Evolutionary conservation across 768 basidiomycete genomes (phyloP), one percentile per base, ranked within the genome.

Genomic region (Leucocoprinus sp.): DNA sequence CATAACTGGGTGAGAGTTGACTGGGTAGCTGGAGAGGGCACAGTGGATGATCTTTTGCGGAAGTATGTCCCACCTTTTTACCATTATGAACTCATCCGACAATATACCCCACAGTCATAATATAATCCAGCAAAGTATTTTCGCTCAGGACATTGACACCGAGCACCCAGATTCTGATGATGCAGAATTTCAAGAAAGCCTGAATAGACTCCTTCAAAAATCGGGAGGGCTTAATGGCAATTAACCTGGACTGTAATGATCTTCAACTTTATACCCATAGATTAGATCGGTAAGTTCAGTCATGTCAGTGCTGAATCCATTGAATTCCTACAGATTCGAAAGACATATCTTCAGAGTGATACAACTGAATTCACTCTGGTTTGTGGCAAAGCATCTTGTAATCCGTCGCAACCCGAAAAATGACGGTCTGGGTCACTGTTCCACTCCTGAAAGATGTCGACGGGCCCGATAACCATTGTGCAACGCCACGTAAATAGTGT

Each of bases 1-100:
- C 76, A 87, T 54, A 86, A 85, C 39, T 91, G 88, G 88, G 83
- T 91, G 7, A 71, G 88, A 19, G 86, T 90, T 3, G 87, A 91
- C 59, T 90, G 86, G 88, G 86, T 87, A 59, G 84, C 82, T 0
- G 80, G 79, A 9, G 56, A 64, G 26, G 72, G 71, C n/a, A 83
- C 80, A 19, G 56, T 89, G 0, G 81, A 85, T 51, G 83, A 84
- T 35, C 63, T 85, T 5, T 67, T 89, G 12, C 68, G 72, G 54
- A 76, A 70, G 84, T 86, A 50, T 44, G 74, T 56, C 19, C n/a
- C 12, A 3, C 9, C 14, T 24, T 17, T 18, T 33, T 11, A 26
- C 33, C 5, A 11, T 12, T 6, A 15, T 28, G 7, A 11, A 26
- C 2, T 8, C 9, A n/a, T 2, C 42, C 18, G 8, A 18, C 17